phyloP scores from a whole-genome alignment of 306 rosid species.

The Vigna angularis region DNA sequence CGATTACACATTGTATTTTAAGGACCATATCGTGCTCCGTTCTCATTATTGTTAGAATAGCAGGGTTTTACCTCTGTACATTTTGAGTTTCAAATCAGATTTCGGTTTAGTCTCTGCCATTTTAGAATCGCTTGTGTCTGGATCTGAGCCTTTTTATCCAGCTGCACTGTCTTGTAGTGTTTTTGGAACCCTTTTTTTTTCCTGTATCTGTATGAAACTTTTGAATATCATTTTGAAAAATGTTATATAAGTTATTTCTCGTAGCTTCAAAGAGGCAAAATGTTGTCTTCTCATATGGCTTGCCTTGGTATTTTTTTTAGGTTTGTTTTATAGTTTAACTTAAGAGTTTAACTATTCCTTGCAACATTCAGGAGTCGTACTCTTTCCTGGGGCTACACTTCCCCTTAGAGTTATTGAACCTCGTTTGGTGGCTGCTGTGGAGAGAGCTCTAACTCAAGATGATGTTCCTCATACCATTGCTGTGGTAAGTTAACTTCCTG shows the following conservation, averaged over 20 bases:
- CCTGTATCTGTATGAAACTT: conserved; percentile 6
- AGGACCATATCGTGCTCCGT: neutral
- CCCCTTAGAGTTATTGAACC: conserved; percentile 80
- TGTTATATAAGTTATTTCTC: conserved; percentile 24
- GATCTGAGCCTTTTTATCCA: conserved; percentile 25
- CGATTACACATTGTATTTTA: conserved; percentile 5
- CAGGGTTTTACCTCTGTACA: conserved; percentile 5
- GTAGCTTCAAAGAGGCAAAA: conserved; percentile 6
- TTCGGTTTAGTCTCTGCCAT: neutral
- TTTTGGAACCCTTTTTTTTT: conserved; percentile 12
- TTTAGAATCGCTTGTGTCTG: neutral
- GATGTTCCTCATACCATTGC: conserved; percentile 81
- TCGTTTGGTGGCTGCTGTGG: conserved; percentile 71
- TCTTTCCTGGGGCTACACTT: conserved; percentile 90
- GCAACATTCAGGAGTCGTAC: conserved; percentile 83
- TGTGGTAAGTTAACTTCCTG: conserved; percentile 73
- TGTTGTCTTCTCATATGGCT: neutral
- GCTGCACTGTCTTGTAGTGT: neutral
- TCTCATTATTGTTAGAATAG: conserved; percentile 1
- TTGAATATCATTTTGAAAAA: conserved; percentile 29
- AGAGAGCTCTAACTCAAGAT: conserved; percentile 67
- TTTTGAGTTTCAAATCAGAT: neutral
- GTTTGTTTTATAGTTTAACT: conserved; percentile 14
- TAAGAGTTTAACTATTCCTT: conserved; percentile 34
- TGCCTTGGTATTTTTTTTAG: conserved; percentile 23